Base-by-base conservation (phyloP, 1,284 basidiomycete genomes). In the Schizophyllum commune region DNA sequence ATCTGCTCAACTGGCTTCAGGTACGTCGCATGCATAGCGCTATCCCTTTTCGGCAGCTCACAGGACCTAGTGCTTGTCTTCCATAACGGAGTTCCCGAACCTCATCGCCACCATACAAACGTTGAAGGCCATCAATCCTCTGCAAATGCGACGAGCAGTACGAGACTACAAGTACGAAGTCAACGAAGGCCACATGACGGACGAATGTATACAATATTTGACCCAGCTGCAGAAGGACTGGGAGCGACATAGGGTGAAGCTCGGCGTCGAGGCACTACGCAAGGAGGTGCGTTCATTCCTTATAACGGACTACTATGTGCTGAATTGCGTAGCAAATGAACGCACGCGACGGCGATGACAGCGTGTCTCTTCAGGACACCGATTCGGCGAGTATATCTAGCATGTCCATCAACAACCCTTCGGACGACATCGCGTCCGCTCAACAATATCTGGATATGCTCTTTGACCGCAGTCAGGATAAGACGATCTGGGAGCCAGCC, bases 141-240 rank as follows among this genome's bases (percentile, higher is more conserved):
- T 97, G 0, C 96, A 91, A 88, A 95, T 99, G 88, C 86, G 94
- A 56, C 85, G 92, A 47, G 94, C 94, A 32, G 90, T 96, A 21
- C 85, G 89, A 57, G 96, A 98, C 68, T 99, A 99, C 76, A 89
- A 91, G 67, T 98, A 93, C 71, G 96, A 98, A 75, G 89, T 98
- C 58, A 91, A 91, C 69, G 96, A 99, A 75, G 81, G 84, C 1
- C 83, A 83, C 63, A 97, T 99, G 92, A 90, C 88, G 5, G 94
- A 97, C 22, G 96, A 99, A 72, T 98, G 96, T 69, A 77, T 85
- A 56, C 93, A 97, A 75, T 98, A 98, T 70, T 83, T 99, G 27
- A 89, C 86, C 4, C 95, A 98, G 69, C 77, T 98, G 11, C 94
- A 97, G 73, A 92, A 92, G 68, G 96, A 98, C 71, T 98, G 96